phyloP scores from a whole-genome alignment of 2,329 filamentous ascomycete genomes.

The Pseudocercospora pini-densiflorae region DNA sequence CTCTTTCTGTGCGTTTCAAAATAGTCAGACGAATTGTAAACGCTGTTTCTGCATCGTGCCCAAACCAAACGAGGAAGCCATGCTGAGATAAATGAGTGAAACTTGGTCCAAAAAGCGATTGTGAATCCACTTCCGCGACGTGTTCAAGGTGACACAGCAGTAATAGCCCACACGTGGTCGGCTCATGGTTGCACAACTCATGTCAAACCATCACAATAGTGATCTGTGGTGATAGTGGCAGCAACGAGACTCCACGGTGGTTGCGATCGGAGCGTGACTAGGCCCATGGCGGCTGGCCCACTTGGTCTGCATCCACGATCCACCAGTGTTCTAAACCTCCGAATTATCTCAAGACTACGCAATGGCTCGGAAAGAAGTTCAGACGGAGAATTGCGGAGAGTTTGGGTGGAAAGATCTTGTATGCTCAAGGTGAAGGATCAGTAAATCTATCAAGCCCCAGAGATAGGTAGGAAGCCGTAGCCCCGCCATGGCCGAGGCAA shows the following conservation, averaged over 20 bases:
- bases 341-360: not conserved
- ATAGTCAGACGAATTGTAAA: constrained; percentile 6
- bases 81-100: not conserved
- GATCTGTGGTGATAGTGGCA: not conserved
- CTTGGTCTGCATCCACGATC: not conserved
- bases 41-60: not conserved
- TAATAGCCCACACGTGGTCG: not conserved
- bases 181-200: constrained; percentile 2
- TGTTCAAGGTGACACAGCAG: constrained; percentile 8
- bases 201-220: not conserved
- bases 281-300: not conserved
- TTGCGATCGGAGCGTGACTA: not conserved
- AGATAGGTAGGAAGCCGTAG: not conserved
- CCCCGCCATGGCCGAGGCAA: not conserved
- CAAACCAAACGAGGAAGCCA: not conserved
- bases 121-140: constrained; percentile 4
- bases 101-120: not conserved
- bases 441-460: not conserved
- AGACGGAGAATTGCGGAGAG: not conserved
- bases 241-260: not conserved
- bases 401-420: not conserved
- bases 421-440: not conserved
- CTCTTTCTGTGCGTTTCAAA: not conserved
- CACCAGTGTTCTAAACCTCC: not conserved
- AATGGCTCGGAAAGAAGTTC: not conserved